Conservation (phyloP, 768 basidiomycete species). For the Tulasnella sp. region DNA sequence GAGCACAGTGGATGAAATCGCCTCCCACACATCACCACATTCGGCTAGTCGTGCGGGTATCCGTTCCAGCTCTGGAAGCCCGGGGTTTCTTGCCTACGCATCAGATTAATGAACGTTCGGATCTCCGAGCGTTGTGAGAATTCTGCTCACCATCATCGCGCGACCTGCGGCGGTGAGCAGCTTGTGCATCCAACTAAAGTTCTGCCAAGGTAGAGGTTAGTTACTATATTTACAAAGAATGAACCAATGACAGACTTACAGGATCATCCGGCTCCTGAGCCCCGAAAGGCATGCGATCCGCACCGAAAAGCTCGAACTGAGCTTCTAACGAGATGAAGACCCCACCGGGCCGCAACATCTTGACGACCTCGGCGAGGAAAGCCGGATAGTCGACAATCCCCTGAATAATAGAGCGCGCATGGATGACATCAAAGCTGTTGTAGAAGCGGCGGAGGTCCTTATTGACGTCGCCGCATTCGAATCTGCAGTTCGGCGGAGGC, state of each 20-base stretch:
- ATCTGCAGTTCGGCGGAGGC: conserved; percentile 19
- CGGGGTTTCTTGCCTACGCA: not conserved
- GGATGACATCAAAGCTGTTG: conserved; percentile 15
- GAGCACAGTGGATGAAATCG: not conserved
- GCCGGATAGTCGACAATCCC: conserved; percentile 14
- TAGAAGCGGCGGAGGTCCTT: not conserved
- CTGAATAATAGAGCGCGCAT: not conserved
- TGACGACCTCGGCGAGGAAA: not conserved
- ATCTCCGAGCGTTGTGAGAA: not conserved
- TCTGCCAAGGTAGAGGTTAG: not conserved
- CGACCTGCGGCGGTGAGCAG: not conserved
- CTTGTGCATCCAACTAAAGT: conserved; percentile 2
- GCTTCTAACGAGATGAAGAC: conserved; percentile 16
- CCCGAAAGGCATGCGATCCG: not conserved
- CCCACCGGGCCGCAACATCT: conserved; percentile 15
- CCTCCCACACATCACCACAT: not conserved
- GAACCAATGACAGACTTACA: not conserved
- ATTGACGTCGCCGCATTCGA: conserved; percentile 19
- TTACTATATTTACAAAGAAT: not conserved
- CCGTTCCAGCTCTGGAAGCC: not conserved
- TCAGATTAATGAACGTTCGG: not conserved
- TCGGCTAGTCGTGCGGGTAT: not conserved
- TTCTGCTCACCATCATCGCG: not conserved
- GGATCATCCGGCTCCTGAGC: conserved; percentile 7
- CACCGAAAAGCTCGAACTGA: conserved; percentile 12